Evolutionary conservation across 2,329 filamentous ascomycete species (phyloP).

Genomic region (Dryadomyces sulphureus): DNA sequence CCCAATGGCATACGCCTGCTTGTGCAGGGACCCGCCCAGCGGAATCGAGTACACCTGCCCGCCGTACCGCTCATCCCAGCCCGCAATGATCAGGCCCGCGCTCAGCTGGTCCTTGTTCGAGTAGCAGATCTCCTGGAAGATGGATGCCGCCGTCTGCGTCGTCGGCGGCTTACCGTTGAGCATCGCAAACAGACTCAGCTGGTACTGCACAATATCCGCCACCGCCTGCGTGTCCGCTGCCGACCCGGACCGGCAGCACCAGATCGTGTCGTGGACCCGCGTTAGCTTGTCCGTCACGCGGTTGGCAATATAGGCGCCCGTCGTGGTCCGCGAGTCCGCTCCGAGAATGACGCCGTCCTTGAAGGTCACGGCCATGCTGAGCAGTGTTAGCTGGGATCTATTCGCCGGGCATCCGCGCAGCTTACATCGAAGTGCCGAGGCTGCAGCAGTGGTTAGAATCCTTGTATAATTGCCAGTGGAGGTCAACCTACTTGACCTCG

Average conservation of each 20-base stretch:
- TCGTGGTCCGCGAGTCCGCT: slow-evolving; percentile 93
- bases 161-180: slow-evolving; percentile 80
- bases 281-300: slow-evolving; percentile 99
- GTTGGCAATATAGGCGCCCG: slow-evolving; percentile 96
- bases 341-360: slow-evolving; percentile 94
- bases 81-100: slow-evolving; percentile 95
- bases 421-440: slow-evolving; percentile 90
- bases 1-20: slow-evolving; percentile 89
- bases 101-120: slow-evolving; percentile 90
- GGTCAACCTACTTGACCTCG: slow-evolving; percentile 79
- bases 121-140: slow-evolving; percentile 98
- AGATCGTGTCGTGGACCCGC: slow-evolving; percentile 96
- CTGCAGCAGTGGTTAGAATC: slow-evolving; percentile 28
- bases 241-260: slow-evolving; percentile 97
- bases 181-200: slow-evolving; percentile 84
- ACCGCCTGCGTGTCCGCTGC: slow-evolving; percentile 96
- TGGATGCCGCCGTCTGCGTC: slow-evolving; percentile 84
- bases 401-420: neutral
- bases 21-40: slow-evolving; percentile 90
- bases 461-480: neutral
- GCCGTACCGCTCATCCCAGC: slow-evolving; percentile 87
- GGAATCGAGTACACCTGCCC: slow-evolving; percentile 97
- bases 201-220: slow-evolving; percentile 94
- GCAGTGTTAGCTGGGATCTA: slow-evolving; percentile 2
- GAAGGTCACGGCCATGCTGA: slow-evolving; percentile 97